Conservation (phyloP, 768 basidiomycete species). For the Boletus vinaceobasis region DNA sequence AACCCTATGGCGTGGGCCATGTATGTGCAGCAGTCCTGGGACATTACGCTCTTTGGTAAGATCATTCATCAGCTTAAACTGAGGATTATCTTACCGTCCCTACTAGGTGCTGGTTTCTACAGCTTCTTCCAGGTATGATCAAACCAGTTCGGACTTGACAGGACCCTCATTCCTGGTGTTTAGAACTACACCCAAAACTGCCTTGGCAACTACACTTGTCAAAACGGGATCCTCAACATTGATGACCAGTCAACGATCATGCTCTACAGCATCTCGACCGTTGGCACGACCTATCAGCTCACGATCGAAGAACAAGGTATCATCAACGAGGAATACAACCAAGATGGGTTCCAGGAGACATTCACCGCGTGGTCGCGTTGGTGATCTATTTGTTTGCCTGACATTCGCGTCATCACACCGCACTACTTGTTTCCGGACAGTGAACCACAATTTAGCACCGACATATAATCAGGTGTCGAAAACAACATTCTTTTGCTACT, state of each 20-base stretch:
- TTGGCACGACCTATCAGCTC: conserved; percentile 42
- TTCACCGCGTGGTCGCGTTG: conserved; percentile 35
- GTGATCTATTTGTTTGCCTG: conserved; percentile 7
- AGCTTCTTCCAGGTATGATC: conserved; percentile 46
- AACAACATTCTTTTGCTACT: background rate
- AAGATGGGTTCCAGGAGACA: conserved; percentile 45
- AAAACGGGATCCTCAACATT: conserved; percentile 41
- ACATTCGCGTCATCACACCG: background rate
- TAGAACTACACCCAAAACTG: conserved; percentile 43
- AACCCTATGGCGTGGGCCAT: conserved; percentile 42
- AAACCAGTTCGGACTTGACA: background rate
- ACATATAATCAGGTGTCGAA: background rate
- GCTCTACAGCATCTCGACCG: conserved; percentile 48
- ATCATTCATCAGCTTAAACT: background rate
- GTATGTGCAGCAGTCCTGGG: conserved; percentile 37
- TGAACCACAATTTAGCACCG: background rate
- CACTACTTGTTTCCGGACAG: background rate
- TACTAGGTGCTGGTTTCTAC: conserved; percentile 46
- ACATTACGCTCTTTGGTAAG: conserved; percentile 45
- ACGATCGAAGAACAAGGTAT: conserved; percentile 34
- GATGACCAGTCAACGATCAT: conserved; percentile 39
- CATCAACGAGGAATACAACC: conserved; percentile 36
- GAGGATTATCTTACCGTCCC: background rate
- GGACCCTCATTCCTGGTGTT: background rate
- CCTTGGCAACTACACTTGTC: conserved; percentile 37